These are phyloP conservation scores for Kalanchoe fedtschenkoi DNA, from an alignment of 164 flowering plant genomes.

Conservation along the genomic window DNA sequence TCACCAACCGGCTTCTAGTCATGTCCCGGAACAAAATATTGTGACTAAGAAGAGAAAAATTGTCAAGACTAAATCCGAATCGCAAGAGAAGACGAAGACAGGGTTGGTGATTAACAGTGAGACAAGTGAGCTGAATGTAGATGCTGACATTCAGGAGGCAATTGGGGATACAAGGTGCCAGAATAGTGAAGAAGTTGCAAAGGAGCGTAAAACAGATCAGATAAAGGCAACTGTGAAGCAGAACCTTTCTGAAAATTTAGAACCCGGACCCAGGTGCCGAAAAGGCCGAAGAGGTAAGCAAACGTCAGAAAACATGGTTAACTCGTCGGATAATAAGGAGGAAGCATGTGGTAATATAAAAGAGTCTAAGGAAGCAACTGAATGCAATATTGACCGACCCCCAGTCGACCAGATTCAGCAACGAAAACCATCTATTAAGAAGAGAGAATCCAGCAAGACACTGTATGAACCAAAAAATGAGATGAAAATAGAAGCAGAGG, in stretches of 20 bases:
- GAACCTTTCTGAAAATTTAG: background rate
- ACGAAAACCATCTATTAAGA: background rate
- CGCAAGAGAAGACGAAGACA: background rate
- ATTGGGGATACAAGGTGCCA: background rate
- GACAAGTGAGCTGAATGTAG: background rate
- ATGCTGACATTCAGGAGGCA: background rate
- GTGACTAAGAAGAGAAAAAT: background rate
- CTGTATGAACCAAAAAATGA: background rate
- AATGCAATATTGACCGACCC: background rate
- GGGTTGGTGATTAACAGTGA: background rate
- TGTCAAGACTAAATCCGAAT: background rate
- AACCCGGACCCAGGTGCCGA: background rate
- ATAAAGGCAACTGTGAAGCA: background rate
- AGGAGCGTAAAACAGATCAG: background rate
- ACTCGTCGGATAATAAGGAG: background rate
- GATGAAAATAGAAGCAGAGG: no score
- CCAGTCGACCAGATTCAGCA: background rate
- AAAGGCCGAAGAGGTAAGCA: background rate
- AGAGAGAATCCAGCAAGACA: background rate
- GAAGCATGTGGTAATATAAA: background rate
- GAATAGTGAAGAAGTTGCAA: background rate
- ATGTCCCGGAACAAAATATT: background rate
- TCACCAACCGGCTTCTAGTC: background rate
- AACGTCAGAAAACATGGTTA: background rate
- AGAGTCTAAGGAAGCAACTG: background rate